These are phyloP conservation scores for Hericium erinaceus DNA, from an alignment of 768 basidiomycete genomes.

Conservation along the genomic window DNA sequence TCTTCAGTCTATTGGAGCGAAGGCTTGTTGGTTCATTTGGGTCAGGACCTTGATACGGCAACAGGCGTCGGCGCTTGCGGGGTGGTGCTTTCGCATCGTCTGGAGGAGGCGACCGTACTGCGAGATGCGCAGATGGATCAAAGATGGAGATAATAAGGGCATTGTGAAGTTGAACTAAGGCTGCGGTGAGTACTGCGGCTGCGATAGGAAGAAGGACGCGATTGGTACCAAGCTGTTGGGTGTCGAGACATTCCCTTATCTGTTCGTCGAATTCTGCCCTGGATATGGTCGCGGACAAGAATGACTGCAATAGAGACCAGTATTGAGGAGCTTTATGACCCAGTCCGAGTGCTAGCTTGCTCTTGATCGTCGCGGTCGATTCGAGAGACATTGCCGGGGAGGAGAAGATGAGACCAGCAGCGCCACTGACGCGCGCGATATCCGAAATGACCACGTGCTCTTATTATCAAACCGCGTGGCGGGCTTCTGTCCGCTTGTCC, in stretches of 20 bases:
- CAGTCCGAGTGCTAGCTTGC: conserved; percentile 51
- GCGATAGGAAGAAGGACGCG: not conserved
- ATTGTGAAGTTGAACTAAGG: conserved; percentile 69
- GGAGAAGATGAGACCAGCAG: not conserved
- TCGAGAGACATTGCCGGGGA: conserved; percentile 53
- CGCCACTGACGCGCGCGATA: not conserved
- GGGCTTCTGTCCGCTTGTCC: not conserved
- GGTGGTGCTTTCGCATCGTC: conserved; percentile 50
- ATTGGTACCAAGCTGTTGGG: conserved; percentile 38
- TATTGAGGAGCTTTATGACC: conserved; percentile 53
- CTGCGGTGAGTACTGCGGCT: not conserved
- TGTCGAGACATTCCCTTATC: conserved; percentile 52
- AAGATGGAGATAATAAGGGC: conserved; percentile 77
- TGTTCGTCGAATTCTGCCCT: conserved; percentile 70
- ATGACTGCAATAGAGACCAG: conserved; percentile 55
- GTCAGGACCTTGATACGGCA: conserved; percentile 66
- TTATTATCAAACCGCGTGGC: not conserved
- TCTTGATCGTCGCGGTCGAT: conserved; percentile 65
- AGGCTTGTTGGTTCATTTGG: conserved; percentile 43
- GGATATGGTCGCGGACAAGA: conserved; percentile 59
- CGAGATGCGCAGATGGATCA: conserved; percentile 65
- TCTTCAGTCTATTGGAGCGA: conserved; percentile 57
- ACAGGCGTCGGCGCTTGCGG: conserved; percentile 56
- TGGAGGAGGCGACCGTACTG: conserved; percentile 58
- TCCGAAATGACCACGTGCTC: not conserved